Evolutionary conservation across 257 asterid genomes (phyloP), one percentile per base, ranked within the genome.

Genomic region (Prunella vulgaris): DNA sequence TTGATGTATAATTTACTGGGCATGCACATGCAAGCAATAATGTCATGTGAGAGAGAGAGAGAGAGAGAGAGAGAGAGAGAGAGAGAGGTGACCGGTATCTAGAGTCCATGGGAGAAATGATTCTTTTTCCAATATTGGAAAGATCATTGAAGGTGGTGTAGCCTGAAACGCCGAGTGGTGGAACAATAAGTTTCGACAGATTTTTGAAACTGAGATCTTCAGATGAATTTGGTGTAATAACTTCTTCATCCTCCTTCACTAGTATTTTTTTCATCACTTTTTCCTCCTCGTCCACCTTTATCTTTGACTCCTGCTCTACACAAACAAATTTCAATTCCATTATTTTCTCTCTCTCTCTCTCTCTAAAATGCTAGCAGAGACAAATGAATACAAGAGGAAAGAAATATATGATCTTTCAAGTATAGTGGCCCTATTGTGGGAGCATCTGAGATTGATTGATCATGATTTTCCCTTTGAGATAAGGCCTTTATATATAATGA

Each of bases 101-200:
- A 2, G 97, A 78, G 59, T 82, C 86, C 97, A 87, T 85, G 42
- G 97, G 97, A 35, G 83, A 80, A 74, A 93, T 82, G 71, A 84
- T 76, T 60, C 67, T 65, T n/a, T n/a, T n/a, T 32, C 77, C 81
- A n/a, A n/a, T n/a, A 30, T 66, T 78, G 10, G 82, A 68, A n/a
- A n/a, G n/a, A 12, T 64, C 46, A 14, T 18, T 52, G 27, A 52
- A 21, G 14, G 6, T 18, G 59, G 13, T 69, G 28, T 20, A 40
- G 37, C 67, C 84, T 10, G 91, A 75, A 73, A 79, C 81, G 24
- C 97, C 98, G 56, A 93, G 80, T 5, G 97, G 98, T 40, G 98
- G 97, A 63, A 93, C 81, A 2, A 90, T 86, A 20, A 88, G 77
- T 73, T 93, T 93, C 0, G 98, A 93, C 20, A 93, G 63, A 57